Evolutionary conservation across 257 asterid genomes (phyloP).

Genomic region (Rhazya stricta): DNA sequence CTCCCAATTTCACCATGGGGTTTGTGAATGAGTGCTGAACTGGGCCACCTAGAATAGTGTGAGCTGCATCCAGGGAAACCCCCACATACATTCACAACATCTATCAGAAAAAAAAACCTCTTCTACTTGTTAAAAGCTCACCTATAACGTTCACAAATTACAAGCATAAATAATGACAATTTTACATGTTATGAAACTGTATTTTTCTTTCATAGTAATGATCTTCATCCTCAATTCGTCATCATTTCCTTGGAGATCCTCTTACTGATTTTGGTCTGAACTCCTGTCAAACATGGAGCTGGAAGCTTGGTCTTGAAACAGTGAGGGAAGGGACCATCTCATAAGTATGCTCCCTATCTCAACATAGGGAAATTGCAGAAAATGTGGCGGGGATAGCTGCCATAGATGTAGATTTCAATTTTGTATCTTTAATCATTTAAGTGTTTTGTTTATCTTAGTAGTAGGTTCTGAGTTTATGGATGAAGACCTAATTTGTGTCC

Average conservation of each 20-base stretch:
- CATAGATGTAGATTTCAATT: background rate
- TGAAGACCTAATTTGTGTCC: background rate
- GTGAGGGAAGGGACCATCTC: background rate
- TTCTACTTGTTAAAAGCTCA: background rate
- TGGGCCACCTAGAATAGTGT: background rate
- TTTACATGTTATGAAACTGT: background rate
- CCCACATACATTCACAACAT: background rate
- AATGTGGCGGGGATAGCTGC: background rate
- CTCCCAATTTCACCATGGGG: background rate
- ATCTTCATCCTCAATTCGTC: background rate
- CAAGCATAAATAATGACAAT: background rate
- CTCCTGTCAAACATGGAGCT: background rate
- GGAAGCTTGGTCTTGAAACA: background rate
- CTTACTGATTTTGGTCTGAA: background rate
- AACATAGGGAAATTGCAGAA: background rate
- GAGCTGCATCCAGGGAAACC: background rate
- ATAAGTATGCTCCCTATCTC: background rate
- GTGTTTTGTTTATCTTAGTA: background rate
- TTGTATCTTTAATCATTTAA: background rate
- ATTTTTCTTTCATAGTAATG: background rate
- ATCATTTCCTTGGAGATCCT: background rate
- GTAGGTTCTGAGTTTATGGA: background rate
- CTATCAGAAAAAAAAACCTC: background rate
- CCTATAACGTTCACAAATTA: background rate
- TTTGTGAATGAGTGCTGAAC: background rate